Conservation (phyloP, 768 basidiomycete species). For the Coprinellus aureogranulatus region DNA sequence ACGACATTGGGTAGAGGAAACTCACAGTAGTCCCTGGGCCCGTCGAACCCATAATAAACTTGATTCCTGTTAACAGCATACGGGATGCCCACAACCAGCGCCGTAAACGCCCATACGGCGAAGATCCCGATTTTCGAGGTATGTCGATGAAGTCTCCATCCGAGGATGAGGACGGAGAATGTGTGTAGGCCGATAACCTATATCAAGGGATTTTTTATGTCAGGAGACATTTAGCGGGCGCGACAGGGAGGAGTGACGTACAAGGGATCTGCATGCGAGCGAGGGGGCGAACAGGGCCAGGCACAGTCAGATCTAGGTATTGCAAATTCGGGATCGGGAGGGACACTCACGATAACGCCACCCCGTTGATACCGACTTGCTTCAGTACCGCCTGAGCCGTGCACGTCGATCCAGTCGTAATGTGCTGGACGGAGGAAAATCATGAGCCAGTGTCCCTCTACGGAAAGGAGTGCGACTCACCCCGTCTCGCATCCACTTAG, state of each 20-base stretch:
- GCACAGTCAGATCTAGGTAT: not conserved
- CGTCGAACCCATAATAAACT: conserved; percentile 34
- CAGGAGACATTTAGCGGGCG: no score
- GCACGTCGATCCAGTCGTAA: conserved; percentile 40
- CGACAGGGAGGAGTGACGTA: conserved; percentile 11
- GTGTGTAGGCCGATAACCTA: conserved; percentile 50
- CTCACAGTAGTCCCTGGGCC: conserved; percentile 40
- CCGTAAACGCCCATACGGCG: conserved; percentile 39
- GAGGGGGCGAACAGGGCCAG: not conserved
- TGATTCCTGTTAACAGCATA: conserved; percentile 31
- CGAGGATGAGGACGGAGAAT: conserved; percentile 47
- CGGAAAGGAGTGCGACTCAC: conserved; percentile 18
- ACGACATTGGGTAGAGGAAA: conserved; percentile 1
- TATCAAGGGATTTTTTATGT: not conserved
- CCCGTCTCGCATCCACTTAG: conserved; percentile 38
- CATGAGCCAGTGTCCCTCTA: not conserved
- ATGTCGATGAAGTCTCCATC: conserved; percentile 29
- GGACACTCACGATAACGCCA: conserved; percentile 37
- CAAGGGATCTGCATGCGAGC: conserved; percentile 18
- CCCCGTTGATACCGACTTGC: conserved; percentile 49
- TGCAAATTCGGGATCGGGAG: not conserved
- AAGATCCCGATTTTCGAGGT: conserved; percentile 32
- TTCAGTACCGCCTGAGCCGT: conserved; percentile 46
- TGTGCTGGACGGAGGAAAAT: conserved; percentile 12
- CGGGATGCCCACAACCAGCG: conserved; percentile 38